Conservation (phyloP, 2,329 filamentous ascomycete genomes). For the Curvularia verruculosa region DNA sequence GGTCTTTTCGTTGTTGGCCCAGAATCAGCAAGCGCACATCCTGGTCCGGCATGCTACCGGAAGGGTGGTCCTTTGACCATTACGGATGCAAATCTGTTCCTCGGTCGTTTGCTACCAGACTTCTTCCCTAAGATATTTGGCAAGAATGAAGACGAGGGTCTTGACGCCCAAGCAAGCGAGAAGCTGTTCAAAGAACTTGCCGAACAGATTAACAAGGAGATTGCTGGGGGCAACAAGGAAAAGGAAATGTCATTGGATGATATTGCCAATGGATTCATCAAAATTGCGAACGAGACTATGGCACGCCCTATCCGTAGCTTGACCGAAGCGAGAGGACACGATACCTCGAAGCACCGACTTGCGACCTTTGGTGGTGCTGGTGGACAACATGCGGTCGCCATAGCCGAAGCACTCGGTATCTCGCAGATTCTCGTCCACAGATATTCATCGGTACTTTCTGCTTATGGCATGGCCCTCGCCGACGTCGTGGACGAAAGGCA, state of each 20-base stretch:
- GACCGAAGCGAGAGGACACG: conserved; percentile 90
- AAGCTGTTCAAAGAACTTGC: conserved; percentile 77
- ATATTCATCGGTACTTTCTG: conserved; percentile 87
- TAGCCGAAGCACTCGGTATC: conserved; percentile 83
- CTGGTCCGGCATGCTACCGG: conserved; percentile 87
- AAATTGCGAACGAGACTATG: conserved; percentile 91
- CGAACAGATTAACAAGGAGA: conserved; percentile 77
- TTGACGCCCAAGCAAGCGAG: conserved; percentile 78
- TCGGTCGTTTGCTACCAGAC: conserved; percentile 82
- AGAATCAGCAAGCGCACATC: conserved; percentile 86
- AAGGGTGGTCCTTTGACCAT: conserved; percentile 89
- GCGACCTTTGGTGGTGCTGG: conserved; percentile 93
- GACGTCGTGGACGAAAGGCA: conserved; percentile 93
- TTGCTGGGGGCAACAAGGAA: conserved; percentile 63
- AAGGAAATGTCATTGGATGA: conserved; percentile 77
- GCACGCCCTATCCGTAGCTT: conserved; percentile 86
- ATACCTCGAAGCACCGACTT: conserved; percentile 86
- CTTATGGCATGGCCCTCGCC: conserved; percentile 90
- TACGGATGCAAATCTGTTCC: conserved; percentile 89
- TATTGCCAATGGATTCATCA: conserved; percentile 86
- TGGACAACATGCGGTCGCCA: conserved; percentile 90
- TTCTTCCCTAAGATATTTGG: conserved; percentile 98
- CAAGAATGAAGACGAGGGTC: conserved; percentile 79
- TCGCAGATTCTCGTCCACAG: conserved; percentile 83
- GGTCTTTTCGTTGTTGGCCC: conserved; percentile 90